A percentile compares a stretch with the other conserved stretches of the same genome.
phyloP scores from a whole-genome alignment of 768 basidiomycete species.

The Pleurotus sapidus region DNA sequence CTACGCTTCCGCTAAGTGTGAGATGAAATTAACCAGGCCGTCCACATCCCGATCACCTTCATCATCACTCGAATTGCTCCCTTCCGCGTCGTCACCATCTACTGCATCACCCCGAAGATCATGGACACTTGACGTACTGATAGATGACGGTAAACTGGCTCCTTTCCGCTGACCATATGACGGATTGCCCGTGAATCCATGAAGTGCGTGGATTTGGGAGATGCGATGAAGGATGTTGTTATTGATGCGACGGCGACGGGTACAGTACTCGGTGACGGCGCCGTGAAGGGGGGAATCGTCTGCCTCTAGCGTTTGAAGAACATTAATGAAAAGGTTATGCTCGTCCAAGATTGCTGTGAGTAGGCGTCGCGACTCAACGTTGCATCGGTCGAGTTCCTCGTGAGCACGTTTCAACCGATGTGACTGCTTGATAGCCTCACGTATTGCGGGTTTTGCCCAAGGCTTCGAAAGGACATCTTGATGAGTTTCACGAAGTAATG shows the following conservation, averaged over 20 bases:
- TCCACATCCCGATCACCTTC: not conserved
- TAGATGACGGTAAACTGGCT: not conserved
- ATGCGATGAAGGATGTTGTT: not conserved
- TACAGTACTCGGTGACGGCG: not conserved
- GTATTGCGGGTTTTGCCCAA: slow-evolving; percentile 18
- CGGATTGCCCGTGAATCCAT: not conserved
- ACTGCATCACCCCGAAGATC: not conserved
- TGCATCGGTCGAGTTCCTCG: slow-evolving; percentile 22
- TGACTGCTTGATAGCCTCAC: slow-evolving; percentile 19
- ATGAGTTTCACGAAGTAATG: slow-evolving; percentile 14
- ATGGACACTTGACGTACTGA: not conserved
- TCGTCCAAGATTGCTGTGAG: slow-evolving; percentile 16
- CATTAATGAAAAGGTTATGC: slow-evolving; percentile 4
- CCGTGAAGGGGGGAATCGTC: not conserved
- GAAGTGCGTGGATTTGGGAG: not conserved
- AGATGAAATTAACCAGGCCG: not conserved
- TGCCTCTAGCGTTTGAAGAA: not conserved
- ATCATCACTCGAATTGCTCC: not conserved
- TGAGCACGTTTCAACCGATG: slow-evolving; percentile 16
- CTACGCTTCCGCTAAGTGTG: not conserved
- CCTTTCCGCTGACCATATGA: not conserved
- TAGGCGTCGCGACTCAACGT: slow-evolving; percentile 21
- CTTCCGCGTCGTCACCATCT: not conserved
- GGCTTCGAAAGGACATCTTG: slow-evolving; percentile 16
- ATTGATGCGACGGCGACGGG: not conserved